phyloP scores from a whole-genome alignment of 768 basidiomycete genomes.

The Lyophyllum decastes region DNA sequence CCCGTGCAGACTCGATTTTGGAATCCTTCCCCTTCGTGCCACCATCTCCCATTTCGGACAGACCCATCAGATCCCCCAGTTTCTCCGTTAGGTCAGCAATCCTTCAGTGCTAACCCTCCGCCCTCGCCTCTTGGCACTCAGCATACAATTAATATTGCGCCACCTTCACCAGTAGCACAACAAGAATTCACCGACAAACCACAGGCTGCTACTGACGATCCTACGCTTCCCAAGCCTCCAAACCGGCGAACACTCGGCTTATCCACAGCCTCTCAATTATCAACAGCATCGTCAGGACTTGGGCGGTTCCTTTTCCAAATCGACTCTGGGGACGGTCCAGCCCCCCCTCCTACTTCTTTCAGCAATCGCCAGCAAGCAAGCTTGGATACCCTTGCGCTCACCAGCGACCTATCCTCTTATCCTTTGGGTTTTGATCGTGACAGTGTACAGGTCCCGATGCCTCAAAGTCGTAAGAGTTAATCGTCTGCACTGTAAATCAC shows the following conservation, averaged over 20 bases:
- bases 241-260: conserved; percentile 64
- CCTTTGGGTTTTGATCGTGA: conserved; percentile 73
- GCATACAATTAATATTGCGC: conserved; percentile 43
- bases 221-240: conserved; percentile 52
- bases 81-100: conserved; percentile 68
- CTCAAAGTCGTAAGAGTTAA: conserved; percentile 21
- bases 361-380: conserved; percentile 71
- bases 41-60: conserved; percentile 85
- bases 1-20: conserved; percentile 80
- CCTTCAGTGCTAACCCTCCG: conserved; percentile 45
- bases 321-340: conserved; percentile 53
- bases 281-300: conserved; percentile 78
- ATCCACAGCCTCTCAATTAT: conserved; percentile 76
- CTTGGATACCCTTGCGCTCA: conserved; percentile 82
- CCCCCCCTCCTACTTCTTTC: conserved; percentile 36
- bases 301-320: conserved; percentile 89
- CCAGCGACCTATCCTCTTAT: conserved; percentile 81
- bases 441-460: conserved; percentile 30
- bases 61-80: conserved; percentile 75
- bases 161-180: conserved; percentile 60
- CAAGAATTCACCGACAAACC: conserved; percentile 37
- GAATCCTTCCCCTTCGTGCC: conserved; percentile 90
- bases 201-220: conserved; percentile 24
- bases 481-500: too few species aligned
- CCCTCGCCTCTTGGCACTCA: conserved; percentile 54